These are phyloP conservation scores for Pterocarpus santalinus DNA, from an alignment of 306 rosid species.

Conservation along the genomic window DNA sequence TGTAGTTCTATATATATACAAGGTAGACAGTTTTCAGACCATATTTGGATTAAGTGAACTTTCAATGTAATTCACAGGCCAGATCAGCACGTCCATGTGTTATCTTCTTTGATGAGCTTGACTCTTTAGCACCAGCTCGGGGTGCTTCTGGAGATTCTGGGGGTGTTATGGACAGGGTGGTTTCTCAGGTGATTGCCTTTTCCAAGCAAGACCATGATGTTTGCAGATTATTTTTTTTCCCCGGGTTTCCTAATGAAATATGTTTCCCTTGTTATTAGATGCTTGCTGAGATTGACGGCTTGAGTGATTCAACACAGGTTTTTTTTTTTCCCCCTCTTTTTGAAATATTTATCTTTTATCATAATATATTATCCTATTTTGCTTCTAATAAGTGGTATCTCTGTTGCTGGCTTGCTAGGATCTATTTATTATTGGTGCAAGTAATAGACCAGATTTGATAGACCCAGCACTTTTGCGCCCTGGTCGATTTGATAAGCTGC, in stretches of 20 bases:
- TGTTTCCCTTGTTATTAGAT: slow-evolving; percentile 63
- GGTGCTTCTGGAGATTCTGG: slow-evolving; percentile 99
- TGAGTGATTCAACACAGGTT: slow-evolving; percentile 93
- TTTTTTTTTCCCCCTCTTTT: slow-evolving; percentile 1
- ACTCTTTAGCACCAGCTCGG: slow-evolving; percentile 98
- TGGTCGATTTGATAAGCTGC: slow-evolving; percentile 93
- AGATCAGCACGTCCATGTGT: slow-evolving; percentile 98
- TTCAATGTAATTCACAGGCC: slow-evolving; percentile 60
- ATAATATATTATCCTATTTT: slow-evolving; percentile 25
- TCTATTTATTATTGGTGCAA: slow-evolving; percentile 94
- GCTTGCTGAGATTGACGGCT: slow-evolving; percentile 98
- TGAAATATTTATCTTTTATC: slow-evolving; percentile 23
- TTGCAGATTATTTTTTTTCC: slow-evolving; percentile 15
- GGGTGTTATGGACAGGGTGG: slow-evolving; percentile 98
- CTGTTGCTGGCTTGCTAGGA: slow-evolving; percentile 64
- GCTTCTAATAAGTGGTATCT: slow-evolving; percentile 43
- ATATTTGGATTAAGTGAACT: slow-evolving; percentile 33
- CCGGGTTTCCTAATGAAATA: slow-evolving; percentile 41
- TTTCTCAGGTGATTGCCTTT: slow-evolving; percentile 82
- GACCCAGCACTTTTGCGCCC: slow-evolving; percentile 97
- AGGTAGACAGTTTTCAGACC: slow-evolving; percentile 7
- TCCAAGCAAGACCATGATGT: slow-evolving; percentile 10
- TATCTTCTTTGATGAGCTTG: slow-evolving; percentile 94
- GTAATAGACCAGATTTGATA: slow-evolving; percentile 97
- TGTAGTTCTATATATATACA: background rate